phyloP scores from a whole-genome alignment of 805 yeast species.

The Millerozyma acaciae region DNA sequence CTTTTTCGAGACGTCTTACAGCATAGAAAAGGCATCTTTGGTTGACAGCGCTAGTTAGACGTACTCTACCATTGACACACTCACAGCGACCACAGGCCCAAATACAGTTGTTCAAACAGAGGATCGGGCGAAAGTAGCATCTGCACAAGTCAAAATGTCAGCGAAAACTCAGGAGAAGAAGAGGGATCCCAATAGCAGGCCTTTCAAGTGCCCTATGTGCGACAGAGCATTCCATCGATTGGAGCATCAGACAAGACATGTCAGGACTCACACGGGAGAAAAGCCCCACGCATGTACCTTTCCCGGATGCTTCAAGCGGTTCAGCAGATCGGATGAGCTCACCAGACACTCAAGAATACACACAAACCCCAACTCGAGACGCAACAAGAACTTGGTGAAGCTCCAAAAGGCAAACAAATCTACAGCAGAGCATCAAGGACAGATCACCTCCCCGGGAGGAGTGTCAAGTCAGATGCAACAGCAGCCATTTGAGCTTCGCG shows the following conservation, averaged over 20 bases:
- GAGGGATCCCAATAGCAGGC: constrained; percentile 37
- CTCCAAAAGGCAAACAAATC: constrained; percentile 1
- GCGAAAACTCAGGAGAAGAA: constrained; percentile 9
- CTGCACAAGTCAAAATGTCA: constrained; percentile 1
- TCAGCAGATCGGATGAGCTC: constrained; percentile 68
- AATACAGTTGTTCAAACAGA: too few species aligned
- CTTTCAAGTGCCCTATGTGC: constrained; percentile 73
- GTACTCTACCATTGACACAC: too few species aligned
- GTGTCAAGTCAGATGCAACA: too few species aligned
- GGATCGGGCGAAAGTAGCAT: too few species aligned
- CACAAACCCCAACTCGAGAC: constrained; percentile 62
- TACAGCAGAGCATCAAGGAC: too few species aligned
- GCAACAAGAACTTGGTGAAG: constrained; percentile 45
- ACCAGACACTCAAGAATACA: constrained; percentile 73
- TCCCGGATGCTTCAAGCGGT: constrained; percentile 65
- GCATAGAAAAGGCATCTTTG: too few species aligned
- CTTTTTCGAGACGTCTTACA: too few species aligned
- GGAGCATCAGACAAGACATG: constrained; percentile 77
- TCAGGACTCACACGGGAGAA: constrained; percentile 78
- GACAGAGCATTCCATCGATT: constrained; percentile 70
- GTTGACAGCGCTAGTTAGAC: too few species aligned
- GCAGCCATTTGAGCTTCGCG: too few species aligned
- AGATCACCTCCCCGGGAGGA: too few species aligned
- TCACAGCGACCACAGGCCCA: too few species aligned
- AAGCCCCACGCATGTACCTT: constrained; percentile 75